These are phyloP conservation scores for Galeopsis tetrahit DNA, from an alignment of 257 asterid genomes.

Conservation along the genomic window DNA sequence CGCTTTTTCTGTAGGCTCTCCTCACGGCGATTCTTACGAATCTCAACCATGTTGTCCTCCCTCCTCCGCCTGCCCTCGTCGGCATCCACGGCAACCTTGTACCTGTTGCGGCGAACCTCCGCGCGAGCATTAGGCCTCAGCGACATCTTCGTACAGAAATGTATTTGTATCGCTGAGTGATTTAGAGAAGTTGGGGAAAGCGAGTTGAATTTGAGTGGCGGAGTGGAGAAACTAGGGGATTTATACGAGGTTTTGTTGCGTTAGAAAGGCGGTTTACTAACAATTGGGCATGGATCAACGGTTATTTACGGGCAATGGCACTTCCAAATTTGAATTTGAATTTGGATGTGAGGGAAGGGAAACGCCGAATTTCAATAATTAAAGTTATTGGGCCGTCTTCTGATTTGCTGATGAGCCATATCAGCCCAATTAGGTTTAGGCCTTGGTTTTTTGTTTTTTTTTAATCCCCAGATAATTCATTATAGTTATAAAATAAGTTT, in stretches of 20 bases:
- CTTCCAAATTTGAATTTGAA: slow-evolving; percentile 47
- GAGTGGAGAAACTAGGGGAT: slow-evolving; percentile 35
- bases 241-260: slow-evolving; percentile 41
- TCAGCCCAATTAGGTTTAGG: neutral
- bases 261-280: slow-evolving; percentile 16
- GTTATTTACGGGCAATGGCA: slow-evolving; percentile 49
- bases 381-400: neutral
- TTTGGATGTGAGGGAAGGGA: slow-evolving; percentile 46
- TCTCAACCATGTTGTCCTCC: slow-evolving; percentile 96
- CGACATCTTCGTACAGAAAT: slow-evolving; percentile 51
- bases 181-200: slow-evolving; percentile 17
- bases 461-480: neutral
- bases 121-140: slow-evolving; percentile 74
- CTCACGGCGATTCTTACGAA: slow-evolving; percentile 83
- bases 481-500: no score
- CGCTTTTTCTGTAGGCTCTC: slow-evolving; percentile 95
- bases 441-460: neutral
- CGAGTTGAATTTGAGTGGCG: slow-evolving; percentile 38
- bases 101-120: slow-evolving; percentile 84
- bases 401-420: neutral
- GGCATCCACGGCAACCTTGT: slow-evolving; percentile 92
- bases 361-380: slow-evolving; percentile 9
- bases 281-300: slow-evolving; percentile 50
- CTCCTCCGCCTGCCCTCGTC: slow-evolving; percentile 93
- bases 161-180: slow-evolving; percentile 1